Percentiles rank a stretch among this genome's conserved stretches.
phyloP scores from a whole-genome alignment of 257 asterid species.

The Fraxinus pennsylvanica region DNA sequence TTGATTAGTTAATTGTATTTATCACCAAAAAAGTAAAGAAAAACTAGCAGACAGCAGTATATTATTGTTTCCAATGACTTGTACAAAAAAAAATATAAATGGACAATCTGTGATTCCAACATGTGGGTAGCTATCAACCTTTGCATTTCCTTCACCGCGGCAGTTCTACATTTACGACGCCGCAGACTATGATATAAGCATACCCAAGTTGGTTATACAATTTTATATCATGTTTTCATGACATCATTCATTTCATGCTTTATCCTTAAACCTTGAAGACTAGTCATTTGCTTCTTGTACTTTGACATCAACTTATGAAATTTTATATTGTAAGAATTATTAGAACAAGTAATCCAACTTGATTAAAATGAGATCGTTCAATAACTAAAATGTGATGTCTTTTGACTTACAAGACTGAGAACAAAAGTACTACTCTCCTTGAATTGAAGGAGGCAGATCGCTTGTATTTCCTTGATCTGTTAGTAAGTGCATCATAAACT shows the following conservation, averaged over 20 bases:
- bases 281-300: not conserved
- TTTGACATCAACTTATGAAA: not conserved
- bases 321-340: not conserved
- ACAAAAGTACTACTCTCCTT: conserved; percentile 83
- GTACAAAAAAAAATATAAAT: not conserved
- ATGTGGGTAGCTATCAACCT: not conserved
- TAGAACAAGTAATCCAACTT: conserved; percentile 3
- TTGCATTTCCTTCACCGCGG: not conserved
- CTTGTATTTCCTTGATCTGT: conserved; percentile 83
- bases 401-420: conserved; percentile 80
- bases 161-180: not conserved
- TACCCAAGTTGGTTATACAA: not conserved
- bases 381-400: conserved; percentile 19
- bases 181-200: not conserved
- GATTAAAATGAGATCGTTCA: conserved; percentile 12
- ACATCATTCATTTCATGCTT: not conserved
- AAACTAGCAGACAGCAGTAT: too few relatives aligned
- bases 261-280: not conserved
- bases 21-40: too few relatives aligned
- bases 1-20: too few relatives aligned
- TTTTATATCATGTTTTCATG: not conserved
- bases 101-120: not conserved
- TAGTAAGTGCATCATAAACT: conserved; percentile 48
- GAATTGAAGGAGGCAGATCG: conserved; percentile 88
- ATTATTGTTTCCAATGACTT: not conserved